Evolutionary conservation across 345 rosid species (phyloP).

Genomic region (Gossypium anomalum): DNA sequence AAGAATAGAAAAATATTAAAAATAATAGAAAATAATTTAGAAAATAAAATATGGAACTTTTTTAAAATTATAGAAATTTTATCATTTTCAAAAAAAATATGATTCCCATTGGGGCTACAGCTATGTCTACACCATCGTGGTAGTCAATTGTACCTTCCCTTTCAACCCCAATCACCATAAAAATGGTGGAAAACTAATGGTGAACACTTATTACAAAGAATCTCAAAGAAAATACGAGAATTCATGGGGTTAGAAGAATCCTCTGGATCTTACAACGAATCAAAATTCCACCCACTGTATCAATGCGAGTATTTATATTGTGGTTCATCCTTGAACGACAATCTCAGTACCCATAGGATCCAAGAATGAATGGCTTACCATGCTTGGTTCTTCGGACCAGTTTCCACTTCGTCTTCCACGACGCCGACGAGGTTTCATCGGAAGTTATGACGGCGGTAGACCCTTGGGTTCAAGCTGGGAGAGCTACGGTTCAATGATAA

Average conservation of each 20-base stretch:
- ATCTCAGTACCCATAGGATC: neutral
- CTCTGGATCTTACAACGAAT: neutral
- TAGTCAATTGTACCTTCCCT: neutral
- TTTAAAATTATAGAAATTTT: too few species aligned
- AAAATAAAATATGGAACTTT: too few species aligned
- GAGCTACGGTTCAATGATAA: conserved; percentile 23
- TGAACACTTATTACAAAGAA: neutral
- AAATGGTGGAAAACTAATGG: neutral
- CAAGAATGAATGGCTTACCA: neutral
- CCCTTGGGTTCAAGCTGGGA: neutral
- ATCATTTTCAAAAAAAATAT: too few species aligned
- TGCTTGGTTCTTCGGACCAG: neutral
- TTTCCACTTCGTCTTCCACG: neutral
- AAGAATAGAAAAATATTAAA: too few species aligned
- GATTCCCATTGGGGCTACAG: too few species aligned
- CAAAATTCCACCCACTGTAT: neutral
- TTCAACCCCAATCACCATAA: neutral
- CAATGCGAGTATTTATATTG: neutral
- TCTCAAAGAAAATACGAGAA: neutral
- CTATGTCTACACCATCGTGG: neutral
- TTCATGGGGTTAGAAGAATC: neutral
- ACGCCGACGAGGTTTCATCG: neutral
- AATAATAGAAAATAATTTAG: too few species aligned
- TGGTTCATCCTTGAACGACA: neutral
- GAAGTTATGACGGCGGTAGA: neutral